phyloP scores from a whole-genome alignment of 2,329 filamentous ascomycete genomes.

The Alternaria rosae region DNA sequence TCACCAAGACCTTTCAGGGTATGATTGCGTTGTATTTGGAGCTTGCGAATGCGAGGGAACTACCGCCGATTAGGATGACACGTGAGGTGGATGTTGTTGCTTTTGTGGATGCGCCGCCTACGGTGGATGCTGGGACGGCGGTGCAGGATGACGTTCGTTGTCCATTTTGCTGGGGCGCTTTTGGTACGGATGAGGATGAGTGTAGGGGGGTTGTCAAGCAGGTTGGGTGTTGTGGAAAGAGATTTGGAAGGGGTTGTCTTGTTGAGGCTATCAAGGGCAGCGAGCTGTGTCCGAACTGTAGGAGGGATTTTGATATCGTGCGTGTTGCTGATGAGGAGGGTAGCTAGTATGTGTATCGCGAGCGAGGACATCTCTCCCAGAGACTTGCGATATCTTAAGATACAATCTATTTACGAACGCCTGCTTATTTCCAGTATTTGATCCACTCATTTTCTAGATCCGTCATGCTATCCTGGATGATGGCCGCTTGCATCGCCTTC shows the following conservation, averaged over 20 bases:
- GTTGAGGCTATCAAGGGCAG: background rate
- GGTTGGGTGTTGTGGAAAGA: background rate
- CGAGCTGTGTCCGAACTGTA: background rate
- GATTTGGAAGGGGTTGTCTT: background rate
- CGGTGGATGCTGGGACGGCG: background rate
- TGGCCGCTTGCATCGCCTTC: slow-evolving; percentile 21
- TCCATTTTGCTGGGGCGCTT: background rate
- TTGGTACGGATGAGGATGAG: background rate
- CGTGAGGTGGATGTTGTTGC: background rate
- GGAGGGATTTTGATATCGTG: background rate
- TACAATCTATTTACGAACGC: background rate
- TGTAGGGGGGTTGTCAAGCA: background rate
- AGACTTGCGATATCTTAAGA: background rate
- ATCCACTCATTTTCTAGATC: slow-evolving; percentile 23
- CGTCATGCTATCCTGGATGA: slow-evolving; percentile 18
- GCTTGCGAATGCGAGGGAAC: background rate
- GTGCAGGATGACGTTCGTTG: background rate
- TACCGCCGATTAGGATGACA: background rate
- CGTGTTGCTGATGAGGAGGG: background rate
- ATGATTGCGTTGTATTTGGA: background rate
- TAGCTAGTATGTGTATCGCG: accelerated
- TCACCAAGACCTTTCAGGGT: background rate
- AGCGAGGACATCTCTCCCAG: too few relatives aligned
- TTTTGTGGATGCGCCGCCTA: background rate
- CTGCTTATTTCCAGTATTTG: slow-evolving; percentile 13